These are phyloP conservation scores for Begonia masoniana DNA, from an alignment of 306 rosid species.

Conservation along the genomic window DNA sequence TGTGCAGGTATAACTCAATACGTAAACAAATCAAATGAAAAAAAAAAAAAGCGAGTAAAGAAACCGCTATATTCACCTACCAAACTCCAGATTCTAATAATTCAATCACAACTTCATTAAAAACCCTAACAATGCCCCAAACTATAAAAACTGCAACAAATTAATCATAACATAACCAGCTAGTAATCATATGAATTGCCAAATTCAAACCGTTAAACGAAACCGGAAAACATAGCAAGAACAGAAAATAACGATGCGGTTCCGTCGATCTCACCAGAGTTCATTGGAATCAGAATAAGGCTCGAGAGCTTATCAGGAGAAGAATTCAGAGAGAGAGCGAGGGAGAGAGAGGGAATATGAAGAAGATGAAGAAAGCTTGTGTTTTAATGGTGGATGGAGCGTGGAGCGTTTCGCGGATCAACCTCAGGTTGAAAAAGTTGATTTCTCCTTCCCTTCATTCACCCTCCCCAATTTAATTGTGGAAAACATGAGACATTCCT, in stretches of 20 bases:
- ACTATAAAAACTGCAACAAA: neutral
- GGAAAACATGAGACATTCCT: too few species aligned
- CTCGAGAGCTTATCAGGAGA: slow-evolving; percentile 2
- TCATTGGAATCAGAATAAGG: neutral
- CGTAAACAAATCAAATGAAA: too few species aligned
- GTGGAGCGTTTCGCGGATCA: neutral
- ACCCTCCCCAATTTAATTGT: too few species aligned
- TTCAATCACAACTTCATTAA: neutral
- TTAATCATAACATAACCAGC: too few species aligned
- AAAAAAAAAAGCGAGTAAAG: too few species aligned
- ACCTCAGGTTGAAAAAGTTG: too few species aligned
- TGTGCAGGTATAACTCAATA: too few species aligned
- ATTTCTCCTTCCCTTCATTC: too few species aligned
- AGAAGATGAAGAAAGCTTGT: slow-evolving; percentile 4
- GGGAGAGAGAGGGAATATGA: neutral
- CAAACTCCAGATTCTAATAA: too few species aligned
- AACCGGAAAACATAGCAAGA: neutral
- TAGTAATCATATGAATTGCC: neutral
- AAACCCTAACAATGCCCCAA: neutral
- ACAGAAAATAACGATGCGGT: neutral
- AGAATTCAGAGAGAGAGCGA: neutral
- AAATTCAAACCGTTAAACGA: neutral
- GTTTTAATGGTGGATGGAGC: slow-evolving; percentile 8
- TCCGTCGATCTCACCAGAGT: slow-evolving; percentile 8
- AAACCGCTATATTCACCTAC: too few species aligned